Conservation (phyloP, 176 grass and related monocot genomes). For the Oryza officinalis region DNA sequence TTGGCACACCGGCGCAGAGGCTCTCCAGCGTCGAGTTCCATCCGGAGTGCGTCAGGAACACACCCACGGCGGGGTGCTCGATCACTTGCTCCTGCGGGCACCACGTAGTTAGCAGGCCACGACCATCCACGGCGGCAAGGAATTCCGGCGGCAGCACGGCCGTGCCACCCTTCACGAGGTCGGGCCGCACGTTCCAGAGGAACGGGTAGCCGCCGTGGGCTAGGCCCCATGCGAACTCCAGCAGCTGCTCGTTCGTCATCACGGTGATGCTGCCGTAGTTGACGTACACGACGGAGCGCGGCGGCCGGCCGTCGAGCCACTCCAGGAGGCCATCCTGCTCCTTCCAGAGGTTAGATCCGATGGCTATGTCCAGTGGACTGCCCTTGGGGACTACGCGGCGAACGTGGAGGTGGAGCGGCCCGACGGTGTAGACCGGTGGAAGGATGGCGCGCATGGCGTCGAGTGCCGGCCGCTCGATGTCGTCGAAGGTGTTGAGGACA, state of each 20-base stretch:
- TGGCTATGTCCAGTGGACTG: background rate
- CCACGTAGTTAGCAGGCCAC: conserved; percentile 48
- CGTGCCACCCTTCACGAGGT: conserved; percentile 39
- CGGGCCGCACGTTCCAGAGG: conserved; percentile 54
- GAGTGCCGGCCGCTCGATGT: conserved; percentile 28
- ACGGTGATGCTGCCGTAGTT: conserved; percentile 81
- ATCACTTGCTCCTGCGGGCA: conserved; percentile 71
- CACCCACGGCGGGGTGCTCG: conserved; percentile 45
- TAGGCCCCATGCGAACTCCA: conserved; percentile 73
- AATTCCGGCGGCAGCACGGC: conserved; percentile 38
- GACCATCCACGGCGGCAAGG: background rate
- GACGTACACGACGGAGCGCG: conserved; percentile 60
- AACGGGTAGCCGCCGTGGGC: conserved; percentile 45
- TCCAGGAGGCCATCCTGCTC: conserved; percentile 44
- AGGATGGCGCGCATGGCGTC: conserved; percentile 34
- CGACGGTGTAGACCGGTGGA: conserved; percentile 42
- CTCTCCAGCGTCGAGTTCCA: conserved; percentile 89
- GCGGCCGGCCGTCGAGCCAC: conserved; percentile 51
- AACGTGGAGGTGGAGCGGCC: conserved; percentile 47
- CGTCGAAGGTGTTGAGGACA: conserved; percentile 53
- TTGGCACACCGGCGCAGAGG: conserved; percentile 61
- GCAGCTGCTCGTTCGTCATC: conserved; percentile 51
- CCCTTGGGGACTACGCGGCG: background rate
- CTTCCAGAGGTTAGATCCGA: conserved; percentile 65
- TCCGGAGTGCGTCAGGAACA: conserved; percentile 73